Evolutionary conservation across 305 asterid genomes (phyloP), one percentile per base, ranked within the genome.

Genomic region (Andrographis paniculata): DNA sequence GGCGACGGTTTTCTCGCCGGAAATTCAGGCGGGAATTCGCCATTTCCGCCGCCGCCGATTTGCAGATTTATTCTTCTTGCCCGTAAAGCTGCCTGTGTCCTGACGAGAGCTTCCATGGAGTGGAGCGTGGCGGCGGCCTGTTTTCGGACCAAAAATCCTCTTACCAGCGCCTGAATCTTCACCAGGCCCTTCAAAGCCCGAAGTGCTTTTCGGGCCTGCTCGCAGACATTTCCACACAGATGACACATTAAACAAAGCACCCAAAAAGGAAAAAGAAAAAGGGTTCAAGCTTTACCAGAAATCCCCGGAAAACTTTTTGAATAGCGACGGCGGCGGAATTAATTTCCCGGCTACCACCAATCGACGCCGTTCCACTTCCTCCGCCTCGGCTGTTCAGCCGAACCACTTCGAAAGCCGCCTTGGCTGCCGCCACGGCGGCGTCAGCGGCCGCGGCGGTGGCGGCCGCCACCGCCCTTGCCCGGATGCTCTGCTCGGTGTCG

Each of bases 401-500:
- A 19, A 78, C 88, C 18, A 82, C 85, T 10, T 67, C 81, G 1
- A 45, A 80, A 0, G 94, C 89, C 10, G 89, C 94, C n/a, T 78
- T 72, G 0, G 86, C 89, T 0, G 94, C 86, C 1, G 83, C 88
- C 0, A 73, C 72, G 18, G 85, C 88, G 0, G 93, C 88, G 38
- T 78, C 93, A 9, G 88, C 94, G 0, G 86, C 94, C 0, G 82
- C 85, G 0, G 88, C 88, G 0, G 94, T 76, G 16, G 94, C 94
- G 0, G 94, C 81, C 11, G 86, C 89, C 46, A 79, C 83, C 12
- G 86, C 94, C 10, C 74, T 74, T 0, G 89, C 94, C 49, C 72
- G 88, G 44, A 69, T 69, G 68, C 59, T 78, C 53, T 72, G 85
- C 53, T 76, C 79, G 28, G 56, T 64, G 17, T 74, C 77, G 1